Conservation (phyloP, 331 rosid species). For the Ulmus americana region DNA sequence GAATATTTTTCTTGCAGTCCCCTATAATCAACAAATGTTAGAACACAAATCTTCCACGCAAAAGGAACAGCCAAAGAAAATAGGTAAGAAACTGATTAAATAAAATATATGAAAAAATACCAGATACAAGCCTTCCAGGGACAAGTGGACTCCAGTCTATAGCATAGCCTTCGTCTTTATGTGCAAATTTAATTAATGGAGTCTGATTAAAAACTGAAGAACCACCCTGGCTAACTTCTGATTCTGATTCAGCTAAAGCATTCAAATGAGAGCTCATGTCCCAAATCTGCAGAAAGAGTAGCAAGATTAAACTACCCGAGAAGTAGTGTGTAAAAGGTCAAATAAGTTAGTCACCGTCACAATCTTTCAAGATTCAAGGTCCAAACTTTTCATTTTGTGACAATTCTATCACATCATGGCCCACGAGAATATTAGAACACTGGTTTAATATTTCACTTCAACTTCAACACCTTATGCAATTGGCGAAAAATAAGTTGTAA, state of each 20-base stretch:
- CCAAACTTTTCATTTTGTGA: neutral
- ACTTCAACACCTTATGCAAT: too few species aligned
- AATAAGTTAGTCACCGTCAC: too few species aligned
- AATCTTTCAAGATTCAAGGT: neutral
- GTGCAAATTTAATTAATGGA: slow-evolving; percentile 57
- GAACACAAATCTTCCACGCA: slow-evolving; percentile 1
- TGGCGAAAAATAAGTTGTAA: too few species aligned
- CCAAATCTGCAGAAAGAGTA: slow-evolving; percentile 59
- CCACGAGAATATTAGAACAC: neutral
- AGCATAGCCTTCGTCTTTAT: slow-evolving; percentile 87
- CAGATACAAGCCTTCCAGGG: slow-evolving; percentile 77
- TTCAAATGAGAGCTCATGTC: slow-evolving; percentile 77
- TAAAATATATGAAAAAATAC: slow-evolving; percentile 28
- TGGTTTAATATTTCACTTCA: neutral
- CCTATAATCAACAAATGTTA: slow-evolving; percentile 39
- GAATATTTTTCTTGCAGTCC: slow-evolving; percentile 65
- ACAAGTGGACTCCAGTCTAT: slow-evolving; percentile 83
- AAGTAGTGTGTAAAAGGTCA: neutral
- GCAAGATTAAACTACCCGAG: neutral
- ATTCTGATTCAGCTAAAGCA: slow-evolving; percentile 65
- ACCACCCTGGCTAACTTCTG: slow-evolving; percentile 59
- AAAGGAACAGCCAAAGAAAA: slow-evolving; percentile 9
- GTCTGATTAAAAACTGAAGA: slow-evolving; percentile 58
- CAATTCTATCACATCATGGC: neutral
- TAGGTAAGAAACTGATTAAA: slow-evolving; percentile 6